Conservation (phyloP, 192 early-diverging fungal species). For the Allomyces arbusculus region DNA sequence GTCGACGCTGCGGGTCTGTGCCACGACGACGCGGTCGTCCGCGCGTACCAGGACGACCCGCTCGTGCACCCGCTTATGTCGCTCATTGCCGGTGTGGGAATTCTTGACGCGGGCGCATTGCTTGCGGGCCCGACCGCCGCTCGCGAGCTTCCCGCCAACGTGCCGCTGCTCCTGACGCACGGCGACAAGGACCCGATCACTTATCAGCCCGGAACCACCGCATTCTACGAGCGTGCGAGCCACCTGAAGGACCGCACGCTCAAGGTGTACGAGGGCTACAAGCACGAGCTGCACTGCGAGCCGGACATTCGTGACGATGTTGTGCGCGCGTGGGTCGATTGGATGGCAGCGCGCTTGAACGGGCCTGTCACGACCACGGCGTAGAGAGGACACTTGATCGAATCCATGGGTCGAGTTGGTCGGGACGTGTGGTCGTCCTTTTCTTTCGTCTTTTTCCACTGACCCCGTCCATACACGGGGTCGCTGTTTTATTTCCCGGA, state of each 20-base stretch:
- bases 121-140: neutral
- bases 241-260: neutral
- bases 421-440: too few species aligned
- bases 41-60: conserved; percentile 31
- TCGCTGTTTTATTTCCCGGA: too few species aligned
- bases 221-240: neutral
- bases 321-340: too few species aligned
- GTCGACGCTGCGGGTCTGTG: conserved; percentile 21
- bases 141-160: neutral
- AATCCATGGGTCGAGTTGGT: too few species aligned
- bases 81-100: neutral
- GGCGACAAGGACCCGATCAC: neutral
- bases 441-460: too few species aligned
- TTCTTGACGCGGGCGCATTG: neutral
- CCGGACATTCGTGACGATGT: neutral
- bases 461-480: too few species aligned
- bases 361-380: too few species aligned
- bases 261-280: neutral
- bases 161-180: neutral
- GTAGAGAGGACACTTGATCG: too few species aligned
- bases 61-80: conserved; percentile 15
- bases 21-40: conserved; percentile 17
- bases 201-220: neutral
- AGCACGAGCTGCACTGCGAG: neutral
- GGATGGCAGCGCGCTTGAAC: too few species aligned